Base-by-base conservation (phyloP, 2,329 filamentous ascomycete species). In the Alternaria gansuensis region DNA sequence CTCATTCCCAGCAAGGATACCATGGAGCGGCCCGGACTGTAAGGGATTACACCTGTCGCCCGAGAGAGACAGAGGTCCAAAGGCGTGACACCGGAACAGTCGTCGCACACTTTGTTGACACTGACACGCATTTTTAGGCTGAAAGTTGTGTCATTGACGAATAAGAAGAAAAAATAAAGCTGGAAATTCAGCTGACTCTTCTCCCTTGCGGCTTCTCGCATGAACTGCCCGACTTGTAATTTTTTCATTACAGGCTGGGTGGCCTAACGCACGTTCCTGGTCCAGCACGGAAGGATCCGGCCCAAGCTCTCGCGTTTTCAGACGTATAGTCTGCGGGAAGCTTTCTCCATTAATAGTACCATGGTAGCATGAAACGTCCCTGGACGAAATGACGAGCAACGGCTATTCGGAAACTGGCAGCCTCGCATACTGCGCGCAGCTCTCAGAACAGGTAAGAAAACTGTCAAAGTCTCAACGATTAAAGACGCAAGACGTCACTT, bases 271-370 rank as follows among this genome's bases (percentile, higher is more conserved):
- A 48, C 31, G 21, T 48, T n/a, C 31, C 26, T 31, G 31, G n/a
- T 40, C 23, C 21, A 46, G n/a, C 41, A 31, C 51, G 41, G 24
- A 46, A 48, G 40, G 17, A 23, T 17, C n/a, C 13, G 41, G 24
- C 29, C 41, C 51, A 54, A 46, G 51, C 33, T 28, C 33, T 43
- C 43, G 39, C 36, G 11, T 37, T 31, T 49, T 24, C 29, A 54
- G 51, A 54, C 51, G 14, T 39, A n/a, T 44, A 17, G 17, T 17
- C 24, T 44, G 41, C 41, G 51, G 41, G 26, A 31, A 13, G 10
- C 37, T 33, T 37, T 41, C 41, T 48, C 51, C 51, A 54, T 54
- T 24, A 31, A 54, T 54, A 54, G 51, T 54, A 54, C 41, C 51
- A 39, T 54, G 41, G 31, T 48, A 48, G 31, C 23, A 23, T 36